These are phyloP conservation scores for Aureobasidium sp. DNA, from an alignment of 2,329 filamentous ascomycete genomes.

Conservation along the genomic window DNA sequence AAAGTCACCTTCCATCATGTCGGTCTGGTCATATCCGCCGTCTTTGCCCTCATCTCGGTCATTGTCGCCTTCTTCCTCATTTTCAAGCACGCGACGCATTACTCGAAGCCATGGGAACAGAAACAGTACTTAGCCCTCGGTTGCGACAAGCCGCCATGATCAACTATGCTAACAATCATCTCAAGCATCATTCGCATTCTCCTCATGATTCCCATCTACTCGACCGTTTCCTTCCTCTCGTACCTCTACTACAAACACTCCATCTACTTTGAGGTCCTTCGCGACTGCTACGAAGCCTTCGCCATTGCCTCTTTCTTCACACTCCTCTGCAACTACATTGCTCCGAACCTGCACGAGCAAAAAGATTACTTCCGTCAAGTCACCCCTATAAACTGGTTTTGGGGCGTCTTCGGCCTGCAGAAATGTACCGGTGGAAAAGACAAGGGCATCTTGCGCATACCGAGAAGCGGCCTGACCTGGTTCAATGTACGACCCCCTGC, in stretches of 20 bases:
- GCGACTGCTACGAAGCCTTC: slow-evolving; percentile 84
- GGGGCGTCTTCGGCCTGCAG: slow-evolving; percentile 61
- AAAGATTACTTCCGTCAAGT: slow-evolving; percentile 72
- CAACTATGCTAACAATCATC: background rate
- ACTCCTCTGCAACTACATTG: slow-evolving; percentile 71
- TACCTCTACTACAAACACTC: slow-evolving; percentile 67
- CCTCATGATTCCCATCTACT: slow-evolving; percentile 79
- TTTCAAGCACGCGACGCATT: slow-evolving; percentile 50
- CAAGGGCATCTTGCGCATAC: slow-evolving; percentile 60
- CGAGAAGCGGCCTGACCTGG: slow-evolving; percentile 75
- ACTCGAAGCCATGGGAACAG: slow-evolving; percentile 51
- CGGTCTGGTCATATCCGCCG: slow-evolving; percentile 44
- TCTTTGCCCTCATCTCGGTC: slow-evolving; percentile 44
- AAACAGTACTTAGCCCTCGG: slow-evolving; percentile 39
- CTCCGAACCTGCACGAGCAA: slow-evolving; percentile 67
- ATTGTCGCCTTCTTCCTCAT: slow-evolving; percentile 46
- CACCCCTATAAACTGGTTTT: slow-evolving; percentile 62
- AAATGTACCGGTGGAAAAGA: slow-evolving; percentile 61
- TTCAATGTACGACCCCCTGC: slow-evolving; percentile 55
- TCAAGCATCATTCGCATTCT: slow-evolving; percentile 74
- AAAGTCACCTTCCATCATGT: slow-evolving; percentile 49
- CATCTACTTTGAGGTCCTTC: slow-evolving; percentile 71
- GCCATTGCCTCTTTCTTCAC: slow-evolving; percentile 82
- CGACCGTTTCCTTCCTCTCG: slow-evolving; percentile 63
- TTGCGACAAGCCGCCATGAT: background rate